Base-by-base conservation (phyloP, 2,329 filamentous ascomycete genomes). In the Aureobasidium pullulans region DNA sequence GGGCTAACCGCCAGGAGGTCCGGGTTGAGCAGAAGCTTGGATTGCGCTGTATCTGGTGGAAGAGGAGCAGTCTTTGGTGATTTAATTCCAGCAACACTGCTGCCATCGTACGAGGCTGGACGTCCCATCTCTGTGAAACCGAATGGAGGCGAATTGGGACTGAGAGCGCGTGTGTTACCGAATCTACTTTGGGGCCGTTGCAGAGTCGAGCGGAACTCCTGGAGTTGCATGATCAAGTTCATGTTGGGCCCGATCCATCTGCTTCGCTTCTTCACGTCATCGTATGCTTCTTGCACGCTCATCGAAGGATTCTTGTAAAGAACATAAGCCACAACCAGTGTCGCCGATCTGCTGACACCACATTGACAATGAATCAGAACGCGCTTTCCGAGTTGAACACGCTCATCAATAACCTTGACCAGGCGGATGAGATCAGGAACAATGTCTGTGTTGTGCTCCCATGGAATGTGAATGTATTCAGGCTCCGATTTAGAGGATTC, bases 211-310 rank as follows among this genome's bases (percentile, higher is more conserved):
- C 62, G 80, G 69, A 92, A 93, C 68, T 93, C 89, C 70, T 92
- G 89, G 49, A 95, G 76, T 65, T 90, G 91, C 79, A 94, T 94
- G 80, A 95, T 91, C 65, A 95, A 79, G 65, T 89, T 89, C 90
- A 95, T 95, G 72, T 95, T 95, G 0, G 89, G 89, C 61, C 89
- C 91, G 66, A 95, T 93, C 89, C 90, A 95, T 68, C 81, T 84
- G 72, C 89, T 94, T 74, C 88, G 88, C 57, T 83, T 81, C 73
- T 95, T 90, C 2, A 90, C 89, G 2, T 85, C 82, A 69, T 90
- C 85, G 69, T 94, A 94, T 2, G 89, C 88, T 70, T 93, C 88
- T 68, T 93, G 91, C 57, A 93, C 88, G 65, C 81, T 89, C 66
- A 90, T 75, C 6, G 84, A 81, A 1, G 89, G 88, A 62, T 90